Conservation (phyloP, 116 monocot species). For the Dioscorea cayenensis region DNA sequence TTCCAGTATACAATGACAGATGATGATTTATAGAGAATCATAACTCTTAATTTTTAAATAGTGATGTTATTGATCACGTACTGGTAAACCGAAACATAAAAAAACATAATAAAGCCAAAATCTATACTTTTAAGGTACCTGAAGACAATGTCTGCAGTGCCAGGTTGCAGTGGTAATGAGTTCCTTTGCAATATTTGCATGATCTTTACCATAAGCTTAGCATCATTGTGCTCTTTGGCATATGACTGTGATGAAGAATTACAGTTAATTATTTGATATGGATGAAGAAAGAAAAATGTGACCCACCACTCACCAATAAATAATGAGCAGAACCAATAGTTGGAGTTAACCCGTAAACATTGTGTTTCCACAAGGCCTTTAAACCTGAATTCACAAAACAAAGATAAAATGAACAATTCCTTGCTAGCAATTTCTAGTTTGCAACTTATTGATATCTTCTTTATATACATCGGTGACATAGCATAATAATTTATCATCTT, state of each 20-base stretch:
- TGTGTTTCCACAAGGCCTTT: constrained; percentile 91
- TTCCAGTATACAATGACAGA: too few relatives aligned
- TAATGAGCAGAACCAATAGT: constrained; percentile 81
- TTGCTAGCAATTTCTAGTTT: background rate
- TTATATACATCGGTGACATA: too few relatives aligned
- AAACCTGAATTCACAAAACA: constrained; percentile 44
- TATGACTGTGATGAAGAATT: constrained; percentile 38
- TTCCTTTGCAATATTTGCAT: constrained; percentile 62
- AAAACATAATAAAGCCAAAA: background rate
- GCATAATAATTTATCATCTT: too few relatives aligned
- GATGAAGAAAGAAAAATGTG: background rate
- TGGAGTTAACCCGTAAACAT: constrained; percentile 87
- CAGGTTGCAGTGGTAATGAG: constrained; percentile 72
- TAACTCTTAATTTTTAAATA: too few relatives aligned
- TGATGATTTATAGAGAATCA: too few relatives aligned
- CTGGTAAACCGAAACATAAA: too few relatives aligned
- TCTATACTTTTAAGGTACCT: constrained; percentile 37
- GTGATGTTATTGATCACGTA: too few relatives aligned
- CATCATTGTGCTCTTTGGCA: constrained; percentile 75
- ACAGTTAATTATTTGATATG: background rate
- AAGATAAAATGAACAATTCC: background rate
- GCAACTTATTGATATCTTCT: background rate
- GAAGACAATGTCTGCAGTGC: constrained; percentile 94
- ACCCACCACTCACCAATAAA: constrained; percentile 61
- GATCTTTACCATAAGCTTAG: constrained; percentile 61